Evolutionary conservation across 352 stramenopile genomes (phyloP).

Genomic region (Phytophthora citrophthora): DNA sequence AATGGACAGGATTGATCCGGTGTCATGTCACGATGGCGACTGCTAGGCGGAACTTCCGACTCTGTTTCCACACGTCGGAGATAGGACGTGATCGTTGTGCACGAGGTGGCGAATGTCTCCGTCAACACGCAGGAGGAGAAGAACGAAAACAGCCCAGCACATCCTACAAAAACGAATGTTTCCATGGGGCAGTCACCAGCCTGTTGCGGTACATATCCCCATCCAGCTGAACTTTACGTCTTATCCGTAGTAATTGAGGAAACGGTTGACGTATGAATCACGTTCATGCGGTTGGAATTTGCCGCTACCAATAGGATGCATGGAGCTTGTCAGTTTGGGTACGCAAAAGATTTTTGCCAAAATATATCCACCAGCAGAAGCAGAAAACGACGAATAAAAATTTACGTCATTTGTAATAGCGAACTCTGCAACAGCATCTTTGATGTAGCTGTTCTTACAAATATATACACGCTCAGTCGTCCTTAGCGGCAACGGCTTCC

Average conservation of each 20-base stretch:
- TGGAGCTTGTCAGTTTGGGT: background rate
- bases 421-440: background rate
- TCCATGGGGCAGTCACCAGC: no score
- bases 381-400: background rate
- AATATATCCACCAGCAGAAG: background rate
- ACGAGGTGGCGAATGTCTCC: no score
- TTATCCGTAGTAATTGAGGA: background rate
- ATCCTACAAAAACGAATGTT: no score
- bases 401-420: background rate
- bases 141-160: no score
- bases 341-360: background rate
- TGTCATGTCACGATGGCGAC: no score
- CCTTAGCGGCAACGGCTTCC: slow-evolving; percentile 7
- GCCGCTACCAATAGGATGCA: background rate
- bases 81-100: no score
- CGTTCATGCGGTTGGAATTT: background rate
- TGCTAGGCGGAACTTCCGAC: no score
- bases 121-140: no score
- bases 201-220: no score
- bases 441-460: background rate
- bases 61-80: no score
- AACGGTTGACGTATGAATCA: background rate
- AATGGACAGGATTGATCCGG: no score
- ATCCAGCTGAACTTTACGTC: background rate
- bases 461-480: slow-evolving; percentile 24